Conservation (phyloP, 1,284 basidiomycete species). For the Trametes sp. region DNA sequence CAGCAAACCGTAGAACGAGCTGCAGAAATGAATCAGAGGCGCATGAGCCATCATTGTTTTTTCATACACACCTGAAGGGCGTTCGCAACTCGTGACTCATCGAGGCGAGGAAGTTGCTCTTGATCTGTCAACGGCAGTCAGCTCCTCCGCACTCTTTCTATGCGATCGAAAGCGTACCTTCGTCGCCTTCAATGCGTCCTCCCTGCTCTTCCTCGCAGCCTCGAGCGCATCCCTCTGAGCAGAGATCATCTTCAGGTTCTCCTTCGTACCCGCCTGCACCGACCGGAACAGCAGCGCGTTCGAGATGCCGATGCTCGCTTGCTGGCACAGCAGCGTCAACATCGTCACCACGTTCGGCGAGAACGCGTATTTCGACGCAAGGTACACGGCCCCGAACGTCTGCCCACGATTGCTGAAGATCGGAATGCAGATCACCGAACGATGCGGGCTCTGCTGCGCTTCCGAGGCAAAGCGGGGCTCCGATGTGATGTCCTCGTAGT, state of each 20-base stretch:
- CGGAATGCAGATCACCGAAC: conserved; percentile 71
- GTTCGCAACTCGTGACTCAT: conserved; percentile 80
- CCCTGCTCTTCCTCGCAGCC: conserved; percentile 69
- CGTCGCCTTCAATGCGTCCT: conserved; percentile 74
- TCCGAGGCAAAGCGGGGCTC: conserved; percentile 74
- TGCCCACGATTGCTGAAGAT: conserved; percentile 77
- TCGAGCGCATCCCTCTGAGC: conserved; percentile 71
- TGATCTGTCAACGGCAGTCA: conserved; percentile 53
- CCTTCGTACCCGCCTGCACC: conserved; percentile 71
- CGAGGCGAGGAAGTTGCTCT: conserved; percentile 77
- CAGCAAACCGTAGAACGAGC: conserved; percentile 75
- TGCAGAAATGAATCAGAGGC: conserved; percentile 33
- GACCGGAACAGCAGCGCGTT: conserved; percentile 77
- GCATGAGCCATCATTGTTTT: not conserved
- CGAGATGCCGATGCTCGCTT: conserved; percentile 75
- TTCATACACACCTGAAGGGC: conserved; percentile 64
- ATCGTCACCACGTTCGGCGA: conserved; percentile 66
- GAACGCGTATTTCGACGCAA: conserved; percentile 70
- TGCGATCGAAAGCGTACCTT: conserved; percentile 51
- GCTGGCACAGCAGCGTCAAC: conserved; percentile 70
- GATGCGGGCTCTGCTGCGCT: conserved; percentile 62
- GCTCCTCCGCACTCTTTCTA: too few species aligned
- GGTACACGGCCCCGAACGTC: conserved; percentile 55
- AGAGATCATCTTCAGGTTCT: conserved; percentile 78
- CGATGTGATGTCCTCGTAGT: conserved; percentile 63